phyloP scores from a whole-genome alignment of 1,284 basidiomycete genomes.

The Ceraceosorus bombacis region DNA sequence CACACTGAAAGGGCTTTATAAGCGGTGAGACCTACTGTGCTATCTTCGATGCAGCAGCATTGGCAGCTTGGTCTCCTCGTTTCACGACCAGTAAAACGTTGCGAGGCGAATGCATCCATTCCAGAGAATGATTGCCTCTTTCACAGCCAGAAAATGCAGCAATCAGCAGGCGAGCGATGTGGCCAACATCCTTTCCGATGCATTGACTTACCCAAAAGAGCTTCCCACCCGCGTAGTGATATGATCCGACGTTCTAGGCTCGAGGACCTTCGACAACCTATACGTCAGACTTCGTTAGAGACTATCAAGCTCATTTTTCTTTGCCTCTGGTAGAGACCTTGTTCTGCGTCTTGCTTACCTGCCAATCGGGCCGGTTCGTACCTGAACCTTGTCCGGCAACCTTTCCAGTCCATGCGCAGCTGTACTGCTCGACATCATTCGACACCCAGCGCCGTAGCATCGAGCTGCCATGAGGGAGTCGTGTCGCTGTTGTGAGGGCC shows the following conservation, averaged over 20 bases:
- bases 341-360: slow-evolving; percentile 7
- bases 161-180: slow-evolving; percentile 9
- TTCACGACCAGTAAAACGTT: slow-evolving; percentile 55
- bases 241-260: slow-evolving; percentile 20
- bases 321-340: not conserved
- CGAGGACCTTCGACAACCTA: slow-evolving; percentile 33
- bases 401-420: too few relatives aligned
- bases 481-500: too few relatives aligned
- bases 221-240: slow-evolving; percentile 39
- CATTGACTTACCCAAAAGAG: slow-evolving; percentile 23
- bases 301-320: not conserved
- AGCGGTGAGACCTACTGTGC: slow-evolving; percentile 40
- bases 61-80: slow-evolving; percentile 50
- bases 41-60: slow-evolving; percentile 49
- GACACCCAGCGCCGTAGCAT: too few relatives aligned
- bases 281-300: not conserved
- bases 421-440: too few relatives aligned
- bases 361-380: slow-evolving; percentile 29
- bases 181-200: not conserved
- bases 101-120: slow-evolving; percentile 43
- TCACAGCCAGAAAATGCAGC: not conserved
- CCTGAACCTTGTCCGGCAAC: slow-evolving; percentile 35
- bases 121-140: slow-evolving; percentile 44
- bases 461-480: too few relatives aligned
- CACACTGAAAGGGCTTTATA: not conserved